Percentiles rank a stretch among this genome's conserved stretches.
Conservation (phyloP, 2,329 filamentous ascomycete species). For the Periconia sp. region DNA sequence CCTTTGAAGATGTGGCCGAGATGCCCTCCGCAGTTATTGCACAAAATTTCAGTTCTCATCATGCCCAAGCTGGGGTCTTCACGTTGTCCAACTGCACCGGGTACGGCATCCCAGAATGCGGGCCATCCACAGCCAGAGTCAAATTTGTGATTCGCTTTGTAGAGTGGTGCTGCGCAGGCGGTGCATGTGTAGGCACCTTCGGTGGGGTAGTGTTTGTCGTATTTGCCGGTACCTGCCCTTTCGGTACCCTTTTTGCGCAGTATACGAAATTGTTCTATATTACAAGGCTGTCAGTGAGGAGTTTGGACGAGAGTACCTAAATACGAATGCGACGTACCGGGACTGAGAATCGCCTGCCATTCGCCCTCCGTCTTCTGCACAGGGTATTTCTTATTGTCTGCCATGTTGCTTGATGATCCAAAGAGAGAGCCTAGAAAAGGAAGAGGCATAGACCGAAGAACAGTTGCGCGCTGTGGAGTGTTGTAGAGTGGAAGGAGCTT, state of each 20-base stretch:
- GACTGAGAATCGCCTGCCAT: slow-evolving; percentile 85
- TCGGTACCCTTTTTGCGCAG: slow-evolving; percentile 94
- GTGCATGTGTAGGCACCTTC: slow-evolving; percentile 86
- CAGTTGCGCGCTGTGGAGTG: slow-evolving; percentile 31
- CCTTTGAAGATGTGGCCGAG: slow-evolving; percentile 92
- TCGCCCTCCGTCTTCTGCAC: slow-evolving; percentile 80
- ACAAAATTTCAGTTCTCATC: slow-evolving; percentile 90
- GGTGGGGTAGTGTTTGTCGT: slow-evolving; percentile 81
- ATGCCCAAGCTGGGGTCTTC: slow-evolving; percentile 81
- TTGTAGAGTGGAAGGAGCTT: slow-evolving; percentile 40
- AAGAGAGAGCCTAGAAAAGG: slow-evolving; percentile 82
- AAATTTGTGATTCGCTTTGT: slow-evolving; percentile 95
- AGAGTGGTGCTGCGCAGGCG: slow-evolving; percentile 84
- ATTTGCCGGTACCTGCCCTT: slow-evolving; percentile 76
- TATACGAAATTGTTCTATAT: slow-evolving; percentile 91
- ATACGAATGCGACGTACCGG: slow-evolving; percentile 56
- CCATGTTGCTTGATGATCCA: slow-evolving; percentile 58
- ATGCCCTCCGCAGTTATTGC: slow-evolving; percentile 91
- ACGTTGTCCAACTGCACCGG: slow-evolving; percentile 84
- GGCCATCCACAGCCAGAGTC: slow-evolving; percentile 97
- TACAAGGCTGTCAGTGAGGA: no score
- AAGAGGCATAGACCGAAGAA: slow-evolving; percentile 71
- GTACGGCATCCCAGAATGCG: slow-evolving; percentile 94
- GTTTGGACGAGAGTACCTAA: not conserved
- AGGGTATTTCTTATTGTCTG: slow-evolving; percentile 73